Evolutionary conservation across 2,329 filamentous ascomycete genomes (phyloP), one percentile per base, ranked within the genome.

Genomic region (Nannizziopsis barbatae): DNA sequence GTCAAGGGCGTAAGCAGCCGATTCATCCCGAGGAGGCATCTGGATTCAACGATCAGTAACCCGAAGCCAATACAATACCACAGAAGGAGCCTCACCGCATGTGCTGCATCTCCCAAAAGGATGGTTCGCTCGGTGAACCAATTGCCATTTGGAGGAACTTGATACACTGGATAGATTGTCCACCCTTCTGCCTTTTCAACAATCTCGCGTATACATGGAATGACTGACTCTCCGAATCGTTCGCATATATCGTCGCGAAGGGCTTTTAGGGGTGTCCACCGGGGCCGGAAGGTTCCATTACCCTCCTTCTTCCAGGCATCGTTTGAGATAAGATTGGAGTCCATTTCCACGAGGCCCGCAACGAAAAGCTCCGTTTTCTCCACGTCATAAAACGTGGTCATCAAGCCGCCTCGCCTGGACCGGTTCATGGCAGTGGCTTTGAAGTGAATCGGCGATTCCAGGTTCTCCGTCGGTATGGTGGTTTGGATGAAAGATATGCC

Each of bases 21-120:
- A 69, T 57, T 72, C 70, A 39, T 70, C 70, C 17, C 66, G 65
- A 0, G 70, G 70, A 1, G 70, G 69, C 70, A 72, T 72, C 68
- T 71, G 30, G 9, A 14, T 5, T 20, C 2, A 1, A 18, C 4
- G n/a, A 33, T 52, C 35, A 50, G 47, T 6, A 31, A 18, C 14
- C 9, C 14, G 2, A 4, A 15, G 7, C 14, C 4, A 17, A 32
- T 9, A 30, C 37, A 12, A 12, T 4, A 18, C 10, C 2, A 10
- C 17, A 15, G 11, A 14, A 9, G 31, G 27, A 22, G 1, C 60
- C 66, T 43, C 62, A 71, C 69, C 39, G 69, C 70, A 52, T 73
- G 70, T 3, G 69, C 71, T 20, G 70, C 69, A 58, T 73, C 71
- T 3, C 70, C 70, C 3, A 73, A 53, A 4, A 73, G 53, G 17